Percentiles rank a stretch among this genome's conserved stretches.
Conservation (phyloP, 2,329 filamentous ascomycete species). For the Penicillium olsonii region DNA sequence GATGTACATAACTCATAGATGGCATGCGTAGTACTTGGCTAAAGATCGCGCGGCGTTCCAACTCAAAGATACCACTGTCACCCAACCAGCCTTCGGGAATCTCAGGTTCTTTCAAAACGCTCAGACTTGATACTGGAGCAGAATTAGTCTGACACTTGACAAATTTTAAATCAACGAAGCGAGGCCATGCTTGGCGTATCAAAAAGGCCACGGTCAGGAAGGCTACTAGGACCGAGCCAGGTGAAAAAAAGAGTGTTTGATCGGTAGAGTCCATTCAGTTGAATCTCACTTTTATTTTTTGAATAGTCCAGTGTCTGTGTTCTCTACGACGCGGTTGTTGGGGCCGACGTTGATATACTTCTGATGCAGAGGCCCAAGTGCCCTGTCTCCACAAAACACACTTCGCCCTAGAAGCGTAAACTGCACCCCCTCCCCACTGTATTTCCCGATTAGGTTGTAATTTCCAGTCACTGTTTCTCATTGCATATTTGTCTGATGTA, state of each 20-base stretch:
- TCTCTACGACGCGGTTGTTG: background rate
- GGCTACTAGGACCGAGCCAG: slow-evolving; percentile 15
- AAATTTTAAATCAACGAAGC: slow-evolving; percentile 5
- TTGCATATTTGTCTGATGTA: background rate
- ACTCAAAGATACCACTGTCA: slow-evolving; percentile 46
- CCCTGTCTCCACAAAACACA: slow-evolving; percentile 18
- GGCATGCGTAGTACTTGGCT: slow-evolving; percentile 41
- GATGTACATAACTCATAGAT: background rate
- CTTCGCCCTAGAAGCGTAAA: slow-evolving; percentile 6
- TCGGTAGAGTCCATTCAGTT: slow-evolving; percentile 16
- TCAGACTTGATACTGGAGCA: background rate
- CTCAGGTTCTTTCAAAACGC: slow-evolving; percentile 43
- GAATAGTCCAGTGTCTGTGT: too few relatives aligned
- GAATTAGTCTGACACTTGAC: too few relatives aligned
- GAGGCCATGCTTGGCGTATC: slow-evolving; percentile 13
- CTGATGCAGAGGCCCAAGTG: slow-evolving; percentile 12
- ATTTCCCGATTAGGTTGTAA: slow-evolving; percentile 28
- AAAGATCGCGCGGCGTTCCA: slow-evolving; percentile 54
- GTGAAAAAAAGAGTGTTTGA: slow-evolving; percentile 10
- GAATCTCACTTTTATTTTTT: too few relatives aligned
- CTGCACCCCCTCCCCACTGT: slow-evolving; percentile 1
- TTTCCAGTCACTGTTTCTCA: slow-evolving; percentile 18
- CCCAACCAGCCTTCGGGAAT: slow-evolving; percentile 43
- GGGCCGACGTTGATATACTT: slow-evolving; percentile 18
- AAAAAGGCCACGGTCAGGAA: slow-evolving; percentile 17